Base-by-base conservation (phyloP, 192 early-diverging fungal species). In the Pecoramyces ruminantium region DNA sequence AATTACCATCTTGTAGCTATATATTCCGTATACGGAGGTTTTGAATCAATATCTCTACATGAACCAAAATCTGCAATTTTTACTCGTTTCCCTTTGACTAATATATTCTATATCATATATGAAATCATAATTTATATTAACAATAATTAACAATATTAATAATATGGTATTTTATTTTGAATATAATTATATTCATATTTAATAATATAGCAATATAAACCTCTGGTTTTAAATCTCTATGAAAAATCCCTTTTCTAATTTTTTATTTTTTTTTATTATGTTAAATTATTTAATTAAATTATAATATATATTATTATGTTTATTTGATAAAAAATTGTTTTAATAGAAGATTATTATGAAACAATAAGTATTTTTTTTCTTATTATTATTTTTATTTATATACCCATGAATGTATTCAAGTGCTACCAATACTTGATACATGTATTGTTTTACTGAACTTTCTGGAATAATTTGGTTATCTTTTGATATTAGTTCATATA, bases 1-100 rank as follows among this genome's bases (percentile, higher is more conserved):
- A 14, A 13, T 21, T 38, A 91, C 90, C 90, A 91, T 40, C 90
- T 82, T 8, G 90, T 91, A 8, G 90, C 90, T 81, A 91, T 91
- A 85, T 91, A 91, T 81, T 90, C 89, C n/a, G 90, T 91, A 83
- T 88, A 91, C 29, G 90, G 90, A 34, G 83, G 89, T 58, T 89
- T 90, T 38, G 88, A 89, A 84, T 91, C 88, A 29, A 91, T 89
- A 29, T 89, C 90, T 30, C 89, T 84, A 81, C 90, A 91, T 28
- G 88, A 90, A 1, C 90, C 90, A 83, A 91, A 91, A 82, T 91
- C 90, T 77, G 89, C 89, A 16, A 91, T 83, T 81, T 91, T 91
- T 39, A 79, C 30, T 77, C 79, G 82, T 79, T 84, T 83, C 82
- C 90, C 88, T 82, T 85, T 86, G 28, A 91, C 84, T 5, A 91